These are phyloP conservation scores for Collybiopsis confluens DNA, from an alignment of 768 basidiomycete species.

Conservation along the genomic window DNA sequence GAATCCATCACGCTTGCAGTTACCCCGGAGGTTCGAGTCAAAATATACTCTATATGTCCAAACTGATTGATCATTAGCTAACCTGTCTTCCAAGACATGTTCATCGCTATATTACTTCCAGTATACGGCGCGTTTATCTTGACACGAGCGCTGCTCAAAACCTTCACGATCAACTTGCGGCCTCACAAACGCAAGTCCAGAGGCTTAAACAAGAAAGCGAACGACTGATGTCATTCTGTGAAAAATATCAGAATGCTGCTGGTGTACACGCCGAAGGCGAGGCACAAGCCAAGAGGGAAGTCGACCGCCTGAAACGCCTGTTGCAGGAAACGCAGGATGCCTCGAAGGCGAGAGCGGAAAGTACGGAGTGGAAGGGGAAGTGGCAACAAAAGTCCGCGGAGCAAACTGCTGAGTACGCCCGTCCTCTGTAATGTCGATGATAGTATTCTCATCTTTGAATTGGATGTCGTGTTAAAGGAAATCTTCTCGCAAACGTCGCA, in stretches of 20 bases:
- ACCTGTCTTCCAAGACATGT: slow-evolving; percentile 46
- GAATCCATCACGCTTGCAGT: slow-evolving; percentile 24
- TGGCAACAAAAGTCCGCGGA: no score
- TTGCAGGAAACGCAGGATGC: background rate
- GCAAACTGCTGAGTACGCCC: no score
- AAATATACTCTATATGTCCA: background rate
- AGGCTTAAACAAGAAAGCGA: slow-evolving; percentile 37
- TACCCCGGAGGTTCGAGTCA: slow-evolving; percentile 31
- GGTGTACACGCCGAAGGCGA: slow-evolving; percentile 28
- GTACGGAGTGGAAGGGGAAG: background rate
- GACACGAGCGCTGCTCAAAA: slow-evolving; percentile 21
- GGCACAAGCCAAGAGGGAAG: slow-evolving; percentile 11
- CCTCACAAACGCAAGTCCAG: slow-evolving; percentile 34
- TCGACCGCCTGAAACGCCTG: background rate
- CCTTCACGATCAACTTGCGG: slow-evolving; percentile 28
- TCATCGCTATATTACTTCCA: slow-evolving; percentile 41
- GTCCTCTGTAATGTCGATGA: no score
- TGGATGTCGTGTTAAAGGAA: no score
- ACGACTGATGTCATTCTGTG: slow-evolving; percentile 38
- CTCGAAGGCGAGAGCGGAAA: background rate
- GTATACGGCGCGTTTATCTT: slow-evolving; percentile 48
- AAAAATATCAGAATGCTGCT: slow-evolving; percentile 31
- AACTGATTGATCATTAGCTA: slow-evolving; percentile 22
- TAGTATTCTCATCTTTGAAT: no score
- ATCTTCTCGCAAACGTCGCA: background rate